A percentile compares a stretch with the other conserved stretches of the same genome.
phyloP scores from a whole-genome alignment of 352 stramenopile species.

The Vaucheria bursata region DNA sequence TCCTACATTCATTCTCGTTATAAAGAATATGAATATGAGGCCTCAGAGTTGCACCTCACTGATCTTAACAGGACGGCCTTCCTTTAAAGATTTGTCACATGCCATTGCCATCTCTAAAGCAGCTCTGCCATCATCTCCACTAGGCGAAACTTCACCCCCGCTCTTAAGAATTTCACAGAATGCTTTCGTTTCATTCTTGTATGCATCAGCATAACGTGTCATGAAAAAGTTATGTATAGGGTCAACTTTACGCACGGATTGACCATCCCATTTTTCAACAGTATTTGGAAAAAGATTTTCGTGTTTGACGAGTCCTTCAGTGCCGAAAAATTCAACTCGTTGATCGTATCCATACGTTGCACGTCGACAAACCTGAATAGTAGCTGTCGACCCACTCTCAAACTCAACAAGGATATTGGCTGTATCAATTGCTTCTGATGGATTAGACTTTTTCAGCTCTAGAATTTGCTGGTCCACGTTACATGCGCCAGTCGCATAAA shows the following conservation, averaged over 20 bases:
- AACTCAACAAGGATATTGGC: constrained; percentile 79
- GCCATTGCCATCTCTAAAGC: constrained; percentile 50
- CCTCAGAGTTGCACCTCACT: constrained; percentile 19
- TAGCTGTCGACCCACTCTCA: constrained; percentile 73
- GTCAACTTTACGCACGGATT: constrained; percentile 63
- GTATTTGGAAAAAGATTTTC: constrained; percentile 85
- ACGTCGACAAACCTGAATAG: constrained; percentile 76
- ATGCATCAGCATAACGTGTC: constrained; percentile 82
- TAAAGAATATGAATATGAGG: too few species aligned
- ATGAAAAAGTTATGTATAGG: constrained; percentile 86
- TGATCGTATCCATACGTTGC: constrained; percentile 87
- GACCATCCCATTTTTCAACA: constrained; percentile 59
- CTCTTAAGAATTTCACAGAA: constrained; percentile 49
- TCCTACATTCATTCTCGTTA: too few species aligned
- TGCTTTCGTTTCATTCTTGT: constrained; percentile 52
- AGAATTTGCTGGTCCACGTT: constrained; percentile 63
- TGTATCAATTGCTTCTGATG: constrained; percentile 73
- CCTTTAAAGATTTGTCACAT: constrained; percentile 46
- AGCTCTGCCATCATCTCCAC: constrained; percentile 28
- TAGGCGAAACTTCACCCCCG: constrained; percentile 29
- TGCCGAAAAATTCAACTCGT: constrained; percentile 79
- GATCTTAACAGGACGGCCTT: constrained; percentile 39
- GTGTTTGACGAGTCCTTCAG: constrained; percentile 74
- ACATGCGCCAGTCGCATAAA: constrained; percentile 41
- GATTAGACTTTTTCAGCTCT: constrained; percentile 56